These are phyloP conservation scores for Spathaspora hagerdaliae DNA, from an alignment of 805 yeast species.

Conservation along the genomic window DNA sequence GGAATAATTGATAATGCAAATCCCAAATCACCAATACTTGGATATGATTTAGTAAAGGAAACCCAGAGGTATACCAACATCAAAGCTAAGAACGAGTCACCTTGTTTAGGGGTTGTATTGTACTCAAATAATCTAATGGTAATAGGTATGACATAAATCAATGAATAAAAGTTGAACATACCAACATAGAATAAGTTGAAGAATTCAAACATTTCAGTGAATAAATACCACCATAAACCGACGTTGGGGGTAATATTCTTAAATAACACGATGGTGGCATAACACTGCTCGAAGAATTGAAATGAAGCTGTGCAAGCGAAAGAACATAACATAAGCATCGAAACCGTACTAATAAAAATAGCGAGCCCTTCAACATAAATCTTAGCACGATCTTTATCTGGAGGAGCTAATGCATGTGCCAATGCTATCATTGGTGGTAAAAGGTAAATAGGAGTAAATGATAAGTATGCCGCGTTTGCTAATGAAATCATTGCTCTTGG, in stretches of 20 bases:
- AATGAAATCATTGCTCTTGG: slow-evolving; percentile 48
- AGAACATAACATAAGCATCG: slow-evolving; percentile 22
- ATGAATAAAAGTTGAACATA: slow-evolving; percentile 73
- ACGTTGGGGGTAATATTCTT: slow-evolving; percentile 80
- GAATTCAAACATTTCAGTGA: slow-evolving; percentile 90
- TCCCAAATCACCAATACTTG: slow-evolving; percentile 75
- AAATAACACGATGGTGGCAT: slow-evolving; percentile 56
- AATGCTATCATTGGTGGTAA: slow-evolving; percentile 52
- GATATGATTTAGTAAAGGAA: slow-evolving; percentile 77
- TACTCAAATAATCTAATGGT: slow-evolving; percentile 57
- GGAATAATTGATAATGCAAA: slow-evolving; percentile 35
- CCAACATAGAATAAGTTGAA: slow-evolving; percentile 80
- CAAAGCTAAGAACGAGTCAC: slow-evolving; percentile 56
- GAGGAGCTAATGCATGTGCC: slow-evolving; percentile 16
- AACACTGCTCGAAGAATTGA: slow-evolving; percentile 32
- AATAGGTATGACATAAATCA: slow-evolving; percentile 67
- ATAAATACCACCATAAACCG: slow-evolving; percentile 98
- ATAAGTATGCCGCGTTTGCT: slow-evolving; percentile 61
- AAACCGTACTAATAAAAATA: slow-evolving; percentile 12
- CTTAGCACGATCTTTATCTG: slow-evolving; percentile 1
- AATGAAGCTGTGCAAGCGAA: slow-evolving; percentile 23
- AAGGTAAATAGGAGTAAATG: slow-evolving; percentile 59
- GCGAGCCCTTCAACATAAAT: slow-evolving; percentile 16
- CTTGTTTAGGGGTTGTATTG: slow-evolving; percentile 5
- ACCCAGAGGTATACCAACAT: slow-evolving; percentile 39